These are phyloP conservation scores for Mycena alexandri DNA, from an alignment of 768 basidiomycete species.

Conservation along the genomic window DNA sequence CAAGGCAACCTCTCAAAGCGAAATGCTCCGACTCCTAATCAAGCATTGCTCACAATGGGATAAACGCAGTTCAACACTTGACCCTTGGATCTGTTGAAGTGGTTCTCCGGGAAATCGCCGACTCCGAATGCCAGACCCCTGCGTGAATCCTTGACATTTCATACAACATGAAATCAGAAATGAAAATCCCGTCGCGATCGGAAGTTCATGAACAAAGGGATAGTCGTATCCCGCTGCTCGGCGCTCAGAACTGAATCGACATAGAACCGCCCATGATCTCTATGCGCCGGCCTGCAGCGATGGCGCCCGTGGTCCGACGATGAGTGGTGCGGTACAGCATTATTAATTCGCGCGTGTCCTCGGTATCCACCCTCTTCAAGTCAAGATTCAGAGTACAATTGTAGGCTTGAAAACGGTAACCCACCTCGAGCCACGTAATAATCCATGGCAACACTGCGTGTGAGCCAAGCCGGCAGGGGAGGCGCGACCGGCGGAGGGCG, in stretches of 20 bases:
- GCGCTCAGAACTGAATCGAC: background rate
- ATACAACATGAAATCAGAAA: background rate
- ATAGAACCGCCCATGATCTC: background rate
- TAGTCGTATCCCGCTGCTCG: background rate
- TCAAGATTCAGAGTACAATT: background rate
- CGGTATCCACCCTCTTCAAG: slow-evolving; percentile 10
- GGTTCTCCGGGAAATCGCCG: too few relatives aligned
- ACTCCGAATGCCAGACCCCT: too few relatives aligned
- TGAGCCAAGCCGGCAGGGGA: slow-evolving; percentile 6
- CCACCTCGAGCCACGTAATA: slow-evolving; percentile 9
- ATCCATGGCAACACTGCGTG: slow-evolving; percentile 10
- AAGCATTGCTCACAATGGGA: background rate
- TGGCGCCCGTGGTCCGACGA: background rate
- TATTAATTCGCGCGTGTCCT: slow-evolving; percentile 12
- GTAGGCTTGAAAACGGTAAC: background rate
- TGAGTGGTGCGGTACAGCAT: background rate
- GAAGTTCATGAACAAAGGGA: background rate
- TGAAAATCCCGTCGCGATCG: background rate
- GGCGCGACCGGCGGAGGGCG: slow-evolving; percentile 3
- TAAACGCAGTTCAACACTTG: background rate
- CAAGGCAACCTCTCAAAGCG: too few relatives aligned
- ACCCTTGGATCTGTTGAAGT: too few relatives aligned
- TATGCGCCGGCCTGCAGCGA: background rate
- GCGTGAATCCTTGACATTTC: background rate
- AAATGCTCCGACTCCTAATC: too few relatives aligned